Evolutionary conservation across 2,329 filamentous ascomycete genomes (phyloP).

Genomic region (Apiospora rasikravindrae): DNA sequence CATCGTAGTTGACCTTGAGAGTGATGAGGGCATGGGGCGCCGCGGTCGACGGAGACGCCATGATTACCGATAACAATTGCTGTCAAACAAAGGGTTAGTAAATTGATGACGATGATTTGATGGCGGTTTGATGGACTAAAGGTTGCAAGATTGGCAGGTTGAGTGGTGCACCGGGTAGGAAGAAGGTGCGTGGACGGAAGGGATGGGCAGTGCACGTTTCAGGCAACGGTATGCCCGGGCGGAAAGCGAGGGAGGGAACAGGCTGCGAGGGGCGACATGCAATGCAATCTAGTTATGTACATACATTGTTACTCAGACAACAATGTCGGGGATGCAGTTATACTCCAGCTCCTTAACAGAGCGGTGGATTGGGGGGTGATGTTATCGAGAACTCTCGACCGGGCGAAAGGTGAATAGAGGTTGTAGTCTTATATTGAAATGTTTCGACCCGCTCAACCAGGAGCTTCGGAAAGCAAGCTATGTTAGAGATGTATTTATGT

Average conservation of each 20-base stretch:
- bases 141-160: constrained; percentile 7
- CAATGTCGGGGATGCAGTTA: not conserved
- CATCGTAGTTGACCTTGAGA: constrained; percentile 83
- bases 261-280: not conserved
- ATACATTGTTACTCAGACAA: not conserved
- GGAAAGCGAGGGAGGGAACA: constrained; percentile 16
- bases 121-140: not conserved
- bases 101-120: not conserved
- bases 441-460: constrained; percentile 13
- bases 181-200: not conserved
- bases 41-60: constrained; percentile 42
- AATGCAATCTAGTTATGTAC: constrained; percentile 2
- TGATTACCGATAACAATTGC: constrained; percentile 28
- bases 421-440: not conserved
- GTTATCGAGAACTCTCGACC: not conserved
- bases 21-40: constrained; percentile 76
- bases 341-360: not conserved
- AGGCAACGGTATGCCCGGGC: not conserved
- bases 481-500: constrained; percentile 13
- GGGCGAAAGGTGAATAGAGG: not conserved
- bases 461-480: constrained; percentile 6
- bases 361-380: not conserved
- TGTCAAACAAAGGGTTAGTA: not conserved
- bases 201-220: constrained; percentile 19
- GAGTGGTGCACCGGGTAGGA: not conserved